phyloP scores from a whole-genome alignment of 2,329 filamentous ascomycete species.

The Dothistroma pini region DNA sequence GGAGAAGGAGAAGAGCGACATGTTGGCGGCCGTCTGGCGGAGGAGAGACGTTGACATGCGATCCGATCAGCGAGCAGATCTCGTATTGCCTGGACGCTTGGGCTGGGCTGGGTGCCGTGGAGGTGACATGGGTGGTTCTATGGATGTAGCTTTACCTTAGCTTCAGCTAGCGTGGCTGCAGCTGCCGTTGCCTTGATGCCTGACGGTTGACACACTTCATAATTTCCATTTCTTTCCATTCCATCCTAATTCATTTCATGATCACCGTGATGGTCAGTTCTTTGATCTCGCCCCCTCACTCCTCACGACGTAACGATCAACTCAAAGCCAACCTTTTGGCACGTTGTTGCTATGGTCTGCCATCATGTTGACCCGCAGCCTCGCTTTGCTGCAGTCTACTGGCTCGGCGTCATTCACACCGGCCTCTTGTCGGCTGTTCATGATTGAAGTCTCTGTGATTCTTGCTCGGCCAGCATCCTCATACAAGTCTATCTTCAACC shows the following conservation, averaged over 20 bases:
- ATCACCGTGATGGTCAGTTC: background rate
- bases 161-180: background rate
- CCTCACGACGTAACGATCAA: no score
- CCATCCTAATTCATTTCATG: no score
- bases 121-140: background rate
- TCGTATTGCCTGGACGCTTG: background rate
- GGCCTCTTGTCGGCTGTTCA: no score
- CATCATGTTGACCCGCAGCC: no score
- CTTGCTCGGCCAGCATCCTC: background rate
- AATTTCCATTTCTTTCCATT: no score
- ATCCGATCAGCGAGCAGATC: background rate
- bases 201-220: background rate
- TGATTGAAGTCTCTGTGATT: no score
- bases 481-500: background rate
- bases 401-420: no score
- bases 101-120: background rate
- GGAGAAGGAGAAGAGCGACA: slow-evolving; percentile 95
- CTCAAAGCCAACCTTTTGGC: no score
- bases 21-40: slow-evolving; percentile 37
- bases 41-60: background rate
- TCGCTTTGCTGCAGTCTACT: no score
- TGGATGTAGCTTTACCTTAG: background rate
- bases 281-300: no score
- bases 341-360: no score
- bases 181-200: background rate